Evolutionary conservation across 1,284 basidiomycete species (phyloP).

Genomic region (Apiotrichum veenhuisii): DNA sequence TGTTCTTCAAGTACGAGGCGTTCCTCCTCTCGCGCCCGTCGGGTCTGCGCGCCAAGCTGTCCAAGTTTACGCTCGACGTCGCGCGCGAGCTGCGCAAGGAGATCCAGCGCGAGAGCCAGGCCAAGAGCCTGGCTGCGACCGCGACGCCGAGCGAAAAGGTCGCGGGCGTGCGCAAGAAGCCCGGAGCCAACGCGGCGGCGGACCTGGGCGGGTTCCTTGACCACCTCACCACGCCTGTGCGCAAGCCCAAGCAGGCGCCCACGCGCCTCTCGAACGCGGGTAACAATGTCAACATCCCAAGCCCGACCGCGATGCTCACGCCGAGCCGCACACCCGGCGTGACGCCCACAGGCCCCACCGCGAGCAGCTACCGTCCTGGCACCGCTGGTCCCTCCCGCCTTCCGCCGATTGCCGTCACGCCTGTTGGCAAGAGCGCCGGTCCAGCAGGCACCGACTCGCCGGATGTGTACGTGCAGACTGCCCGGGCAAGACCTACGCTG

Average conservation of each 20-base stretch:
- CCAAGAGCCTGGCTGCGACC: conserved; percentile 25
- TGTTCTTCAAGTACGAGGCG: conserved; percentile 53
- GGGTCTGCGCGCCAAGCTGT: conserved; percentile 41
- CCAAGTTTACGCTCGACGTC: conserved; percentile 41
- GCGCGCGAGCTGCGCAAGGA: conserved; percentile 47
- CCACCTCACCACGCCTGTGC: conserved; percentile 34
- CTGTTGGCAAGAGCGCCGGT: conserved; percentile 20
- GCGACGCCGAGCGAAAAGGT: conserved; percentile 16
- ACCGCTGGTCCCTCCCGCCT: conserved; percentile 20
- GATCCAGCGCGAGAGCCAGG: conserved; percentile 45
- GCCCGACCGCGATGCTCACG: conserved; percentile 19
- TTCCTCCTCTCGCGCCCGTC: conserved; percentile 48
- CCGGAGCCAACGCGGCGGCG: conserved; percentile 11
- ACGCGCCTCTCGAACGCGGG: conserved; percentile 23
- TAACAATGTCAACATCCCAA: conserved; percentile 25
- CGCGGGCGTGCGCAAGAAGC: conserved; percentile 30
- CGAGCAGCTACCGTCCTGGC: conserved; percentile 22
- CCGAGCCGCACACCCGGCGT: conserved; percentile 15
- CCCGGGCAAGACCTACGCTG: not conserved
- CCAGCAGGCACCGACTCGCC: conserved; percentile 23
- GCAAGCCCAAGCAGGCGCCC: conserved; percentile 18
- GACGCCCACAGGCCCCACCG: conserved; percentile 4
- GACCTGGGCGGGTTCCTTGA: conserved; percentile 48
- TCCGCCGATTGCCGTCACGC: conserved; percentile 19
- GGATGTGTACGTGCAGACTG: conserved; percentile 3